phyloP scores from a whole-genome alignment of 2,329 filamentous ascomycete species.

The Karstenula rhodostoma region DNA sequence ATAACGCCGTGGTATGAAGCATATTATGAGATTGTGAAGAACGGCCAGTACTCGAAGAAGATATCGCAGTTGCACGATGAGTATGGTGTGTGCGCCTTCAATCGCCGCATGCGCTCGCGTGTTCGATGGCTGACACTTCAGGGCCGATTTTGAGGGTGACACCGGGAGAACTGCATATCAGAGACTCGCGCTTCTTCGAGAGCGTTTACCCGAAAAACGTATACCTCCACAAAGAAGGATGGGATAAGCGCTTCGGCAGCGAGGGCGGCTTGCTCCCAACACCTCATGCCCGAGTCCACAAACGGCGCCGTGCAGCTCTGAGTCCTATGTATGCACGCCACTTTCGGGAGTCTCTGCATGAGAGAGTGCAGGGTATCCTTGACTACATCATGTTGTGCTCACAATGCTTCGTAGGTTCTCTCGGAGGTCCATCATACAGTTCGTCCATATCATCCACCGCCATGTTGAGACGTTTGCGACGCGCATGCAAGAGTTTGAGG shows the following conservation, averaged over 20 bases:
- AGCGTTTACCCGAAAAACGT: conserved; percentile 43
- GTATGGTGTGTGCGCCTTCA: conserved; percentile 35
- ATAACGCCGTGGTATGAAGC: conserved; percentile 46
- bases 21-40: conserved; percentile 44
- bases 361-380: background rate
- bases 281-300: conserved; percentile 38
- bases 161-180: conserved; percentile 54
- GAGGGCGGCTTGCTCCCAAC: conserved; percentile 39
- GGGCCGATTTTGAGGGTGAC: conserved; percentile 55
- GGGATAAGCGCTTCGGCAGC: conserved; percentile 44
- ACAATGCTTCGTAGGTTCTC: conserved; percentile 42
- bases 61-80: conserved; percentile 42
- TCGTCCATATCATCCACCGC: conserved; percentile 47
- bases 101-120: background rate
- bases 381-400: conserved; percentile 11
- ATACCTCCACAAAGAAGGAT: conserved; percentile 45
- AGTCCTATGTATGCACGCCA: conserved; percentile 39
- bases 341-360: background rate
- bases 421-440: conserved; percentile 43
- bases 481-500: conserved; percentile 42
- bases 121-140: conserved; percentile 22
- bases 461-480: conserved; percentile 42
- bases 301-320: conserved; percentile 42
- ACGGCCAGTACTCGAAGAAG: conserved; percentile 42
- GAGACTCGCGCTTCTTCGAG: conserved; percentile 51